Evolutionary conservation across 441 rosid species (phyloP), one percentile per base, ranked within the genome.

Genomic region (Adansonia madagascariensis): DNA sequence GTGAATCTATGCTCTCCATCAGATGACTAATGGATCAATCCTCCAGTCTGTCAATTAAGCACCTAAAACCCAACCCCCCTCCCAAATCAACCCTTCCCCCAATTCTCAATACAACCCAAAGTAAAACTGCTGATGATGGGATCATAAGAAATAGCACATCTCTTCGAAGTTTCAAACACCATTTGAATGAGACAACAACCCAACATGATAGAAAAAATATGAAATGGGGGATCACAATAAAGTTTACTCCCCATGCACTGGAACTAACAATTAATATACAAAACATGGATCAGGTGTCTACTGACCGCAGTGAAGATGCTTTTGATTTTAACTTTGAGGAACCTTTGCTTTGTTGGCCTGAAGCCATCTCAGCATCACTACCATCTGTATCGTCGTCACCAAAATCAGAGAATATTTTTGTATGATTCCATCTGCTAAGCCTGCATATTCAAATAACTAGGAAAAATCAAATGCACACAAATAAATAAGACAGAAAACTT

Each of bases 381-480:
- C 83, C 90, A 39, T 86, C 86, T 2, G 82, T 73, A 52, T 80
- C 89, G 78, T 86, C 97, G 80, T 89, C 91, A 64, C 81, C 93
- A 78, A 85, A 89, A 81, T 94, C 98, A 35, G 97, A 94, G 84
- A 94, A 96, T 86, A 94, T 89, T 81, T 87, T 94, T 39, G 98
- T 88, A 86, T 92, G 97, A 85, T 94, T 94, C 99, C 99, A 96
- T 78, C 86, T 84, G 87, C 99, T 96, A 67, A 75, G 80, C 92
- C 98, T 92, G 89, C 75, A 68, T 5, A 39, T n/a, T 76, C 66
- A 79, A 47, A 61, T 11, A 60, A 65, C 8, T 6, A 62, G 14
- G 11, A 27, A 20, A 73, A 57, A 39, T 74, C 46, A 75, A 24
- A 20, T 27, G 52, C 0, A 8, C 9, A 18, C 8, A 39, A 2